Conservation (phyloP, 345 rosid species). For the Hypericum androsaemum region DNA sequence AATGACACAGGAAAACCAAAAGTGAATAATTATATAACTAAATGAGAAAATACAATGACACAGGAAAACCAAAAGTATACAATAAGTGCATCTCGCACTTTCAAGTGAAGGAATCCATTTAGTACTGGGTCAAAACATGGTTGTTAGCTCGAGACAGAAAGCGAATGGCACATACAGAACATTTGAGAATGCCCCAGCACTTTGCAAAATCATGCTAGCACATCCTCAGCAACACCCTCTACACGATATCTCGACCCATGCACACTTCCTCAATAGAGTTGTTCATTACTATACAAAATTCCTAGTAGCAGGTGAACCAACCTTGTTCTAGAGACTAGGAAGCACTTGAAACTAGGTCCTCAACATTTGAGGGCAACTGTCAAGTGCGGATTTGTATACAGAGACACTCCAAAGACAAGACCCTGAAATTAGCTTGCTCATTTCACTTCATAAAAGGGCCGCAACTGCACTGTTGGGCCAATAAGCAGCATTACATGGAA, state of each 20-base stretch:
- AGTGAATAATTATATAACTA: no score
- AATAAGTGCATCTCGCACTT: no score
- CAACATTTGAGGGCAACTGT: conserved; percentile 25
- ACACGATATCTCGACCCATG: background rate
- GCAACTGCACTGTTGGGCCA: conserved; percentile 14
- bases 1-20: no score
- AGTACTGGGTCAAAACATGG: no score
- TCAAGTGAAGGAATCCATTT: no score
- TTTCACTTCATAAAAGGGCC: conserved; percentile 19
- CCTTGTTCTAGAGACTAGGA: conserved; percentile 9
- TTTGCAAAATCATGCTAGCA: no score
- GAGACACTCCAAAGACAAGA: conserved; percentile 22
- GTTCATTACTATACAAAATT: conserved; percentile 25
- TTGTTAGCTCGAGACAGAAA: no score
- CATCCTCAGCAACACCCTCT: no score
- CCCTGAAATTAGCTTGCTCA: conserved; percentile 24
- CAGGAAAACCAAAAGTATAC: no score
- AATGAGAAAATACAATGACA: no score
- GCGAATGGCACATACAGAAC: no score
- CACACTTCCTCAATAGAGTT: conserved; percentile 27
- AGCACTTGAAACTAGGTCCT: conserved; percentile 14
- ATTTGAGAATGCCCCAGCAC: no score
- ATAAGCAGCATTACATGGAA: conserved; percentile 12
- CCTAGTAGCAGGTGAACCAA: conserved; percentile 15
- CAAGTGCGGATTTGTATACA: conserved; percentile 35